Evolutionary conservation across 805 yeast species (phyloP).

Genomic region (Metahyphopichia silvanorum): DNA sequence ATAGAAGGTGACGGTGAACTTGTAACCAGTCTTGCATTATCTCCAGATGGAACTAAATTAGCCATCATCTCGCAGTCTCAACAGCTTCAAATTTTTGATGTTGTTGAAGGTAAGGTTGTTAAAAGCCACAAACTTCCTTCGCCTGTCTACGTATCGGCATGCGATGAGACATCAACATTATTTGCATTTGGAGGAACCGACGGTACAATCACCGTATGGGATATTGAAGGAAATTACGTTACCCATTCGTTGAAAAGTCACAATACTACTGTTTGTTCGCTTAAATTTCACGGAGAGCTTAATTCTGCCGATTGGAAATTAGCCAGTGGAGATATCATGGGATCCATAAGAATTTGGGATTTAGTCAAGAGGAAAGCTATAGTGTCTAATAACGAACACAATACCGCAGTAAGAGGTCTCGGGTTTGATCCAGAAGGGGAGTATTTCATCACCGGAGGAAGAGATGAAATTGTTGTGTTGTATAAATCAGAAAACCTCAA

Average conservation of each 20-base stretch:
- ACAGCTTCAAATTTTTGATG: conserved; percentile 64
- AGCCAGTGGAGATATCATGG: conserved; percentile 66
- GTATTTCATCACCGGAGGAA: conserved; percentile 73
- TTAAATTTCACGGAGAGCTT: conserved; percentile 68
- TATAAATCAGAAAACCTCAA: conserved; percentile 50
- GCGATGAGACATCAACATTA: conserved; percentile 78
- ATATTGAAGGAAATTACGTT: conserved; percentile 78
- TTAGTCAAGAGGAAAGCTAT: conserved; percentile 72
- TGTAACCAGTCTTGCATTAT: conserved; percentile 68
- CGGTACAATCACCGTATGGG: conserved; percentile 90
- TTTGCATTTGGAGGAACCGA: conserved; percentile 95
- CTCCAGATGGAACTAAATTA: conserved; percentile 71
- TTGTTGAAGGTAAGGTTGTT: conserved; percentile 36
- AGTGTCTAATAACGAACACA: conserved; percentile 67
- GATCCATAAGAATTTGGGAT: conserved; percentile 55
- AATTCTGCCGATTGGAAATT: conserved; percentile 71
- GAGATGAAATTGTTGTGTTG: conserved; percentile 73
- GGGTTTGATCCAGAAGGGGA: conserved; percentile 56
- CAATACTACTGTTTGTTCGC: conserved; percentile 79
- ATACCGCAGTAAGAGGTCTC: conserved; percentile 81
- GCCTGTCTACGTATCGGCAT: conserved; percentile 75
- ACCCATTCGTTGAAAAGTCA: conserved; percentile 94
- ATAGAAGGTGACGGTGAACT: conserved; percentile 84
- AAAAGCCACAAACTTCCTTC: conserved; percentile 64
- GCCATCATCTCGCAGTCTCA: conserved; percentile 83